These are phyloP conservation scores for Mycoemilia scoparia DNA, from an alignment of 192 early-diverging fungal genomes.

Conservation along the genomic window DNA sequence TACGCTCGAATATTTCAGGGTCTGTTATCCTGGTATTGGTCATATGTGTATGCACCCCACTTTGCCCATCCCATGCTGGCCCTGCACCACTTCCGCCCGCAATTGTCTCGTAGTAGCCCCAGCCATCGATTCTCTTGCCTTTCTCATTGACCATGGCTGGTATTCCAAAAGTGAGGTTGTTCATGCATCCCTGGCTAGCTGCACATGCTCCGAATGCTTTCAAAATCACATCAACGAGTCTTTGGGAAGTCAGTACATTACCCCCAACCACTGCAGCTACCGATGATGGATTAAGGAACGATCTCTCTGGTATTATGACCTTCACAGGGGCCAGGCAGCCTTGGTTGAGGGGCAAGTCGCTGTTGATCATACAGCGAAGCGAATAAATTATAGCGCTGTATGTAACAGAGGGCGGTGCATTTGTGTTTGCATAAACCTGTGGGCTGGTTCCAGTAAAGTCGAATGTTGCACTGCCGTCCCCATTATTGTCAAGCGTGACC, in stretches of 20 bases:
- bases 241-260: constrained; percentile 87
- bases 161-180: constrained; percentile 91
- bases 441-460: constrained; percentile 85
- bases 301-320: constrained; percentile 62
- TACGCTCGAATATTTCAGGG: constrained; percentile 82
- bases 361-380: constrained; percentile 71
- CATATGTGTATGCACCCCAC: constrained; percentile 72
- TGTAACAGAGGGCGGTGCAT: constrained; percentile 55
- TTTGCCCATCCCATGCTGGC: constrained; percentile 71
- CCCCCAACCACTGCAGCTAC: constrained; percentile 90
- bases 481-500: constrained; percentile 51
- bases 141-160: constrained; percentile 11
- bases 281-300: constrained; percentile 61
- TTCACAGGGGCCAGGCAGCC: constrained; percentile 76
- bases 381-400: constrained; percentile 96
- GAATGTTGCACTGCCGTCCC: constrained; percentile 62
- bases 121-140: constrained; percentile 37
- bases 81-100: constrained; percentile 77
- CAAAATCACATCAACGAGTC: constrained; percentile 79
- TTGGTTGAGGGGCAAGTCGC: constrained; percentile 89
- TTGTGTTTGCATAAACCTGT: constrained; percentile 78
- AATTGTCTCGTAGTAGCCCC: constrained; percentile 96
- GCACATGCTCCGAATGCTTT: constrained; percentile 79
- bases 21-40: constrained; percentile 97
- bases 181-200: constrained; percentile 85